phyloP scores from a whole-genome alignment of 108 stramenopile genomes.

The Skeletonema potamos region DNA sequence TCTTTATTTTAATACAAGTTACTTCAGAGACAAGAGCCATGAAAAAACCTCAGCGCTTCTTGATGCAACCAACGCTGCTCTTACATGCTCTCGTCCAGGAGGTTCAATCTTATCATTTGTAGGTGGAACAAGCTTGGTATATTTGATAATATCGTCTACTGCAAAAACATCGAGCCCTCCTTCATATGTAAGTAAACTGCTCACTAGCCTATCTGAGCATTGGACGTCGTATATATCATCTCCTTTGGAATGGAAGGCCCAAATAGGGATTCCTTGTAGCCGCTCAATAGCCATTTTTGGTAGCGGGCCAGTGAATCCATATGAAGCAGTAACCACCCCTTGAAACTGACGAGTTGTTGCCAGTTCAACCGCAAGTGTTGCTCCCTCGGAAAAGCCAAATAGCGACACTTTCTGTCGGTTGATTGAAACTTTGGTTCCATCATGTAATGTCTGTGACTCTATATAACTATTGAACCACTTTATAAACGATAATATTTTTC shows the following conservation, averaged over 20 bases:
- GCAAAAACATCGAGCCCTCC: slow-evolving; percentile 32
- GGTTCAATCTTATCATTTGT: not conserved
- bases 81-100: slow-evolving; percentile 28
- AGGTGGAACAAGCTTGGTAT: slow-evolving; percentile 36
- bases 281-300: slow-evolving; percentile 62
- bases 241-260: slow-evolving; percentile 80
- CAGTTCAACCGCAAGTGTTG: slow-evolving; percentile 78
- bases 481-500: slow-evolving; percentile 62
- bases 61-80: slow-evolving; percentile 37
- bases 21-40: slow-evolving; percentile 24
- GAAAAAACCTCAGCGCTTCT: slow-evolving; percentile 24
- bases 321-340: slow-evolving; percentile 60
- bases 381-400: slow-evolving; percentile 85
- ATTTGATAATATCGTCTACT: slow-evolving; percentile 27
- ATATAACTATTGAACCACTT: slow-evolving; percentile 49
- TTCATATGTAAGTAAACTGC: slow-evolving; percentile 27
- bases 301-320: slow-evolving; percentile 73
- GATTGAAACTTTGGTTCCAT: slow-evolving; percentile 23
- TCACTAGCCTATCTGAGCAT: slow-evolving; percentile 39
- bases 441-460: slow-evolving; percentile 14
- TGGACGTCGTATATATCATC: slow-evolving; percentile 55
- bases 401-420: slow-evolving; percentile 57
- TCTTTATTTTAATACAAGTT: not conserved
- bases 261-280: slow-evolving; percentile 60
- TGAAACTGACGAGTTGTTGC: slow-evolving; percentile 69